Base-by-base conservation (phyloP, 495 filamentous ascomycete species). In the Podospora tetraspora region DNA sequence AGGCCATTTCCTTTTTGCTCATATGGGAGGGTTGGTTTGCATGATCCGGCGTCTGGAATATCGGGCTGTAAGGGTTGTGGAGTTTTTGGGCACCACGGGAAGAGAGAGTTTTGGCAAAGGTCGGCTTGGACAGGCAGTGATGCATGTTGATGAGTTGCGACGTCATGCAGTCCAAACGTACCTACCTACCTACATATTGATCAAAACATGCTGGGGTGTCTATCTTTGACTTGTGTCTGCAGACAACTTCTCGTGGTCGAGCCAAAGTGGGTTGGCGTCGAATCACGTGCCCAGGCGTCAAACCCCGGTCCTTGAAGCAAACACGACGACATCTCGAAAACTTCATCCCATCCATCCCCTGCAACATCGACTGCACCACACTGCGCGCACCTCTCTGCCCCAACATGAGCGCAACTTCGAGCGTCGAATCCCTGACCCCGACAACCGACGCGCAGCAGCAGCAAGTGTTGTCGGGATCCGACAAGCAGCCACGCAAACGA, bases 21-120 rank as follows among this genome's bases (percentile, higher is more conserved):
- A 24, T n/a, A 43, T 16, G 61, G 61, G 19, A 62, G 13, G 62
- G 6, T 52, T 52, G 62, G 13, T n/a, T 56, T 52, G 30, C 62
- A 56, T 64, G 61, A 32, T 62, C 30, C 62, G 37, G 23, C 62
- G 37, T 64, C 43, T 64, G 63, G 63, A 24, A 56, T 65, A 32
- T 64, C 12, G 43, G 43, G 43, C 43, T 52, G 43, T 52, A 9
- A 19, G 16, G 19, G 43, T 52, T n/a, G 43, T 52, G 16, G 43
- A n/a, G 43, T 52, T 52, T 43, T 52, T 19, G 43, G 43, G 19
- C 19, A 8, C 43, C 3, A 3, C 43, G 1, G 43, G 43, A 9
- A 43, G 13, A 43, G 34, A 37, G 16, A n/a, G 43, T 52, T 52
- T 6, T n/a, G 43, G 43, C 43, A 52, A 52, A 52, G 43, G 43